These are phyloP conservation scores for Sporothrix phasma DNA, from an alignment of 2,329 filamentous ascomycete genomes.

Conservation along the genomic window DNA sequence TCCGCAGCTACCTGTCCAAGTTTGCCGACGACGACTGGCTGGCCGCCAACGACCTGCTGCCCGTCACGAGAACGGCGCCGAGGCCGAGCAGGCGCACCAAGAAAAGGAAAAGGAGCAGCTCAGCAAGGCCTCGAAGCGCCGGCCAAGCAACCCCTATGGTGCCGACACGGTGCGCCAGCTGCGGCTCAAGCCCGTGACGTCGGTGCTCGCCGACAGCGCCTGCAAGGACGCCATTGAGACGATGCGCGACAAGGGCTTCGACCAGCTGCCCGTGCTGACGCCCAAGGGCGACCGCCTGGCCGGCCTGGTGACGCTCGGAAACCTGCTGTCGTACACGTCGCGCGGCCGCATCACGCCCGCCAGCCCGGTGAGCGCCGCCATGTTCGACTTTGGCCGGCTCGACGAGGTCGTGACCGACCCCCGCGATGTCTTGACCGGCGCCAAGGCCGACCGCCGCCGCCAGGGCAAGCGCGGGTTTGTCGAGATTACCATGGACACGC, in stretches of 20 bases:
- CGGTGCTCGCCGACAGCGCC: slow-evolving; percentile 57
- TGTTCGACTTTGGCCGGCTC: slow-evolving; percentile 90
- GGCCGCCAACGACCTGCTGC: slow-evolving; percentile 84
- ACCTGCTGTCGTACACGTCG: slow-evolving; percentile 83
- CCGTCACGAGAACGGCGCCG: slow-evolving; percentile 37
- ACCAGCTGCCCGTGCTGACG: slow-evolving; percentile 85
- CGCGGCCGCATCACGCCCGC: slow-evolving; percentile 66
- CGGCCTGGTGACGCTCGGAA: slow-evolving; percentile 88
- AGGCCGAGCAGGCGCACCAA: slow-evolving; percentile 34
- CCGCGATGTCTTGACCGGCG: slow-evolving; percentile 42
- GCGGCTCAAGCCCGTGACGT: slow-evolving; percentile 87
- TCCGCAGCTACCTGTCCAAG: slow-evolving; percentile 94
- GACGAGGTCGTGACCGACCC: slow-evolving; percentile 88
- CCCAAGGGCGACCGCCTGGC: slow-evolving; percentile 63
- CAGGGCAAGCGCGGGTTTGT: slow-evolving; percentile 63
- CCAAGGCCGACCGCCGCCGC: background rate
- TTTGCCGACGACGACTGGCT: slow-evolving; percentile 99
- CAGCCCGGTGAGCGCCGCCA: slow-evolving; percentile 72
- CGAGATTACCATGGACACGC: slow-evolving; percentile 87
- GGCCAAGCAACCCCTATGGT: slow-evolving; percentile 56
- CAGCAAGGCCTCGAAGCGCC: slow-evolving; percentile 21
- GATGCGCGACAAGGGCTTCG: slow-evolving; percentile 97
- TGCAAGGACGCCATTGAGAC: slow-evolving; percentile 90
- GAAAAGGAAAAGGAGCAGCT: slow-evolving; percentile 25
- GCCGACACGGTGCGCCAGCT: slow-evolving; percentile 73